These are phyloP conservation scores for Basipetospora chlamydospora DNA, from an alignment of 2,329 filamentous ascomycete genomes.

Conservation along the genomic window DNA sequence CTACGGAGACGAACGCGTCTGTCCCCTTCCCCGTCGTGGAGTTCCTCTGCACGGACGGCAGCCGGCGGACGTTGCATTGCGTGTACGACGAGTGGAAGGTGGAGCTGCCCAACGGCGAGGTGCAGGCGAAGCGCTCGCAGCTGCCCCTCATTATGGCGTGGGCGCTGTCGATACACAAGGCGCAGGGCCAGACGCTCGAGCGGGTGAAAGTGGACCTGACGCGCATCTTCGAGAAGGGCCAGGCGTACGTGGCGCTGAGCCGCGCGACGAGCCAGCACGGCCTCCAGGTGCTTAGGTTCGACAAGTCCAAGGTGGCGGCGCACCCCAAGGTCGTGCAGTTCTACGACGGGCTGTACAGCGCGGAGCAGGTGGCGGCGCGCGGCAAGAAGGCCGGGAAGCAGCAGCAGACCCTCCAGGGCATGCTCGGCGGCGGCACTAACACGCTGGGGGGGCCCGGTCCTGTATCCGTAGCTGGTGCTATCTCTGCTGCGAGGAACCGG, in stretches of 20 bases:
- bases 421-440: too few relatives aligned
- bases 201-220: constrained; percentile 89
- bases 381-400: too few relatives aligned
- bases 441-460: too few relatives aligned
- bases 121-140: constrained; percentile 75
- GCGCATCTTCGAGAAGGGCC: constrained; percentile 89
- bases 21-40: constrained; percentile 69
- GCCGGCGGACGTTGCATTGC: constrained; percentile 38
- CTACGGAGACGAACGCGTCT: too few relatives aligned
- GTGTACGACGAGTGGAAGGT: constrained; percentile 92
- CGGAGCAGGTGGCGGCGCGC: constrained; percentile 42
- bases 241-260: constrained; percentile 92
- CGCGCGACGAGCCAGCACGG: constrained; percentile 80
- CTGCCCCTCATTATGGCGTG: constrained; percentile 86
- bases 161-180: constrained; percentile 96
- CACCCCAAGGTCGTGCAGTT: constrained; percentile 77
- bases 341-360: constrained; percentile 68
- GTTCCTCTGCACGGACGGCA: constrained; percentile 66
- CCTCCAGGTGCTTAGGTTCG: constrained; percentile 76
- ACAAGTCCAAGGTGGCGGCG: constrained; percentile 84
- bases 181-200: constrained; percentile 86
- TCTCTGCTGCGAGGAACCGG: too few relatives aligned
- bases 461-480: too few relatives aligned
- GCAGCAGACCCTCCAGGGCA: too few relatives aligned
- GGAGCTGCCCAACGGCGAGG: constrained; percentile 85